Evolutionary conservation across 306 rosid genomes (phyloP), one percentile per base, ranked within the genome.

Genomic region (Cajanus cajan): DNA sequence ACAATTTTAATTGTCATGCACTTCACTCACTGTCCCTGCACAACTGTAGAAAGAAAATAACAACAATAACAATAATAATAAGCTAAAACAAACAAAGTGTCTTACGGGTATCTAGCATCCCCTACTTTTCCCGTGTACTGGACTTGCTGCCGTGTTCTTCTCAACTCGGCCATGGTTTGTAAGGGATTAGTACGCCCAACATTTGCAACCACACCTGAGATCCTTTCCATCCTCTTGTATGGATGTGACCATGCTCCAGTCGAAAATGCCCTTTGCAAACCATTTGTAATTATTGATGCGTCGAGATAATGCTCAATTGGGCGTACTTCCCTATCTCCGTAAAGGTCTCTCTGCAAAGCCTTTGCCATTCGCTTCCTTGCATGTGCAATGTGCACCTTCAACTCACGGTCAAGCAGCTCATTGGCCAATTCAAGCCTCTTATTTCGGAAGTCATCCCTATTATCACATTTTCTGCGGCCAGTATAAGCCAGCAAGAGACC

Each of bases 91-190:
- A 34, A 67, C 37, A 78, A 54, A 80, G 76, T 43, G 63, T 89
- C 98, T 91, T 83, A 96, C 99, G 98, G 98, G 84, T 91, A 96
- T 93, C 99, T 91, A 41, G 98, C 98, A 85, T 93, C 99, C 59
- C 99, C 99, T 69, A 91, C 99, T 82, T 90, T 96, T 77, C 98
- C 99, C 0, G 98, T 91, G 82, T 96, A 96, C 68, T 77, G 89
- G 76, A 93, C 99, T 45, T 93, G 99, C 82, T 96, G 99, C 77
- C 99, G 91, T n/a, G 96, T 88, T 77, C 89, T 93, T 79, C 99
- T 88, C 90, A 96, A 65, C 54, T 96, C 98, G 18, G 90, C 91
- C 88, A 88, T 79, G 50, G 99, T 93, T 71, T 96, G 99, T 58
- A 96, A 83, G 2, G 98, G 98, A 86, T 96, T 96, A 24, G 98